phyloP scores from a whole-genome alignment of 441 rosid genomes.

The Rhodomyrtus psidioides region DNA sequence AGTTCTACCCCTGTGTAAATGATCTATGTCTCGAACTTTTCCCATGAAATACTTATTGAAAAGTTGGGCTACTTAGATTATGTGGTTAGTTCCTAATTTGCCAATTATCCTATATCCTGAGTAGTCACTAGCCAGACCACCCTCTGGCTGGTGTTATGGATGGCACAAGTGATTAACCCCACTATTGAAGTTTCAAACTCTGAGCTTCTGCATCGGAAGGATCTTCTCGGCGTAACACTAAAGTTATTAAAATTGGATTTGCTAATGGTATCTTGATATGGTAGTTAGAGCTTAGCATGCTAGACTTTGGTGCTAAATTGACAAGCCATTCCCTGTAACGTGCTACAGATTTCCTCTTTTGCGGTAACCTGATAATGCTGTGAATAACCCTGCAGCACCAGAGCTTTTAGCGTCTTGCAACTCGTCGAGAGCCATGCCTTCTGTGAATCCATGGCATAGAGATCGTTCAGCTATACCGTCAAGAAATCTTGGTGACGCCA shows the following conservation, averaged over 20 bases:
- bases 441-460: slow-evolving; percentile 3
- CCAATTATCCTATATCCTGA: neutral
- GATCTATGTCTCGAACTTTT: neutral
- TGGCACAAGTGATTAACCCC: neutral
- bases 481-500: slow-evolving; percentile 17
- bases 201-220: neutral
- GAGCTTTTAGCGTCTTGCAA: slow-evolving; percentile 7
- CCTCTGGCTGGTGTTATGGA: neutral
- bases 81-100: neutral
- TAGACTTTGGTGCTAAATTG: neutral
- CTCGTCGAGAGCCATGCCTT: slow-evolving; percentile 13
- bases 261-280: neutral
- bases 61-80: neutral
- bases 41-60: neutral
- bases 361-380: neutral
- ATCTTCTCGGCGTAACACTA: neutral
- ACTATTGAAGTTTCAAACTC: neutral
- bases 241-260: neutral
- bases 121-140: neutral
- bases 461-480: slow-evolving; percentile 2
- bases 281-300: neutral
- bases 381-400: slow-evolving; percentile 33
- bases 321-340: neutral
- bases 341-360: neutral
- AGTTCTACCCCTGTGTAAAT: neutral